These are phyloP conservation scores for Xylaria scruposa DNA, from an alignment of 495 filamentous ascomycete species.

Conservation along the genomic window DNA sequence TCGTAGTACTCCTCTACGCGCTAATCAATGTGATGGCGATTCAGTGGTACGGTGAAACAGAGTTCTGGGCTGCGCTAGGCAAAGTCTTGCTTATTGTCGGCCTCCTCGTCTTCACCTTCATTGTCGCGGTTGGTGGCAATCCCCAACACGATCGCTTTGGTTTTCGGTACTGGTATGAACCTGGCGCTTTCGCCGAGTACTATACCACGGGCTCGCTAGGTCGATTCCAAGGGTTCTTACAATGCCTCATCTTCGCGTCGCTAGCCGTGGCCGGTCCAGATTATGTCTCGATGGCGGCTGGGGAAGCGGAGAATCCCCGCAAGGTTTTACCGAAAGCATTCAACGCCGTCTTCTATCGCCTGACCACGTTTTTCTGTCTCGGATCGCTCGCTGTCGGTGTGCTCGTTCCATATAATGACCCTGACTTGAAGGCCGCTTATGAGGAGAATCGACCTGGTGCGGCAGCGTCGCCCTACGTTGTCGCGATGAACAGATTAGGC, in stretches of 20 bases:
- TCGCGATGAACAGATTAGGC: constrained; percentile 73
- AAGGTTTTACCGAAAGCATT: constrained; percentile 65
- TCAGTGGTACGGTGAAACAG: constrained; percentile 68
- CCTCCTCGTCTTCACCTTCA: constrained; percentile 68
- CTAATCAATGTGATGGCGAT: constrained; percentile 62
- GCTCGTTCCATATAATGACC: constrained; percentile 59
- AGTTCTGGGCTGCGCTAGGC: constrained; percentile 69
- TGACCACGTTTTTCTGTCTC: constrained; percentile 72
- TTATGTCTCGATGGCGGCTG: constrained; percentile 76
- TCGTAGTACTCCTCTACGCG: constrained; percentile 64
- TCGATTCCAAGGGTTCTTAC: constrained; percentile 68
- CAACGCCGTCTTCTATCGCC: constrained; percentile 71
- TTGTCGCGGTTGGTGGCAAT: constrained; percentile 73
- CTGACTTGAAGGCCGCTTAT: constrained; percentile 58
- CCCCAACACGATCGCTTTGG: constrained; percentile 68
- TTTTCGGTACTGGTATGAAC: constrained; percentile 73
- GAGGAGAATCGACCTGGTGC: constrained; percentile 58
- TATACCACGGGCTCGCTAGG: constrained; percentile 64
- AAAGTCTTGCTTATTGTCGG: constrained; percentile 69
- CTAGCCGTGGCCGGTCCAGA: constrained; percentile 76
- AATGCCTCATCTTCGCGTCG: constrained; percentile 69
- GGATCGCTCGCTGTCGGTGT: constrained; percentile 68
- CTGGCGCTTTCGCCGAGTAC: constrained; percentile 69
- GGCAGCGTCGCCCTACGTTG: constrained; percentile 74
- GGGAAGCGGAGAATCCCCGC: constrained; percentile 70